Evolutionary conservation across 352 stramenopile genomes (phyloP).

Genomic region (Phytophthora hibernalis): DNA sequence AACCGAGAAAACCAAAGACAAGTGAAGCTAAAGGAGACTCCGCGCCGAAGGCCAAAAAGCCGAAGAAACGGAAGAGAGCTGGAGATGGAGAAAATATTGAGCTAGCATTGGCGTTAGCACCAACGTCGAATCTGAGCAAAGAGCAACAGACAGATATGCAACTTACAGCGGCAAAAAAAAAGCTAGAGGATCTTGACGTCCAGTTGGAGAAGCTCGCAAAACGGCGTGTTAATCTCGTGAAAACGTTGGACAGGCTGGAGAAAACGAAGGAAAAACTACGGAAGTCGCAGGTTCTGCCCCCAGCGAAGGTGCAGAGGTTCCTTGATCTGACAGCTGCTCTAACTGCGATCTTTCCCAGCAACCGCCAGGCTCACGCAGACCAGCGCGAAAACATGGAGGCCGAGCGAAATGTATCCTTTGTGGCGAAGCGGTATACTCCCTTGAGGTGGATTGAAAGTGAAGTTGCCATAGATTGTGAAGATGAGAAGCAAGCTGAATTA

Average conservation of each 20-base stretch:
- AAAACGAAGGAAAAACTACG: constrained; percentile 55
- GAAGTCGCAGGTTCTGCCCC: constrained; percentile 47
- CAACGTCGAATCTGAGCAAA: constrained; percentile 43
- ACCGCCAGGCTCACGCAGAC: constrained; percentile 10
- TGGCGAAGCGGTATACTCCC: constrained; percentile 25
- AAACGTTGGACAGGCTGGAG: constrained; percentile 56
- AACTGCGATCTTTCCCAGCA: constrained; percentile 36
- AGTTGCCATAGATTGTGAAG: constrained; percentile 15
- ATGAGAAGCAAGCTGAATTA: constrained; percentile 22
- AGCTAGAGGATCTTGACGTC: constrained; percentile 56
- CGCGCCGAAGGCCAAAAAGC: constrained; percentile 32
- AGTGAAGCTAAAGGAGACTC: constrained; percentile 1
- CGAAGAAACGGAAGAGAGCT: constrained; percentile 40
- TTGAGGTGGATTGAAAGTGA: constrained; percentile 13
- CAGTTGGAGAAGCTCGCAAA: constrained; percentile 60
- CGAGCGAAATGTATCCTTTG: neutral
- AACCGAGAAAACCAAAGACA: constrained; percentile 26
- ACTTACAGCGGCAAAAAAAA: constrained; percentile 46
- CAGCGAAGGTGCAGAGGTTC: constrained; percentile 36
- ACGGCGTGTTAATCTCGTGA: constrained; percentile 48
- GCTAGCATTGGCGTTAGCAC: constrained; percentile 48
- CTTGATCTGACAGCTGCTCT: constrained; percentile 38
- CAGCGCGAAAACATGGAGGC: constrained; percentile 3
- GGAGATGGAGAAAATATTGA: constrained; percentile 28
- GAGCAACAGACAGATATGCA: constrained; percentile 56